Evolutionary conservation across 2,329 filamentous ascomycete species (phyloP).

Genomic region (Aspergillus pseudoglaucus): DNA sequence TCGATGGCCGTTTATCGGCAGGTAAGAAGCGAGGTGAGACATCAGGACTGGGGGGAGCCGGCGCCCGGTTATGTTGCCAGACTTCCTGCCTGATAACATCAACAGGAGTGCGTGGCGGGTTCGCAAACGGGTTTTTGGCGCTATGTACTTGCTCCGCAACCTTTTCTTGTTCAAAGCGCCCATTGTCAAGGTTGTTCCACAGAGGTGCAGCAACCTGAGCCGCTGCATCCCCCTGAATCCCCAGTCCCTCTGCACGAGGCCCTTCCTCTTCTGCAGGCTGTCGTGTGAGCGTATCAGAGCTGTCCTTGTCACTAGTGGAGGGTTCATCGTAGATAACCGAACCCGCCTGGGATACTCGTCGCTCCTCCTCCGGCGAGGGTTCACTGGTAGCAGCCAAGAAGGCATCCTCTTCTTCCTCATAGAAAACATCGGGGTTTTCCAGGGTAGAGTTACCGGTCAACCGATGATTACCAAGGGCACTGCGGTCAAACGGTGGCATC

Average conservation of each 20-base stretch:
- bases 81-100: constrained; percentile 27
- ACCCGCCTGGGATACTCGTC: constrained; percentile 4
- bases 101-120: constrained; percentile 19
- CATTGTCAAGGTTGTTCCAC: not conserved
- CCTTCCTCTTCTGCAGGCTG: constrained; percentile 8
- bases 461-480: constrained; percentile 30
- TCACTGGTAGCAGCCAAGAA: constrained; percentile 38
- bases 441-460: constrained; percentile 33
- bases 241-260: constrained; percentile 15
- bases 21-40: constrained; percentile 31
- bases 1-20: constrained; percentile 35
- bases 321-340: constrained; percentile 11
- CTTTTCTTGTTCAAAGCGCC: constrained; percentile 1
- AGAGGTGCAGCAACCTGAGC: not conserved
- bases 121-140: constrained; percentile 16
- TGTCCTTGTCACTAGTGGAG: constrained; percentile 20
- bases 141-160: constrained; percentile 10
- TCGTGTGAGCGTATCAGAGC: constrained; percentile 21
- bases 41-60: constrained; percentile 26
- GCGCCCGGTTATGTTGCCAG: constrained; percentile 13
- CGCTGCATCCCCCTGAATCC: constrained; percentile 17
- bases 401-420: constrained; percentile 47
- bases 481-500: constrained; percentile 44
- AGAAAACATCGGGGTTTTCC: constrained; percentile 42
- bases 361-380: constrained; percentile 16